phyloP scores from a whole-genome alignment of 352 stramenopile genomes.

The Phytophthora europaea region DNA sequence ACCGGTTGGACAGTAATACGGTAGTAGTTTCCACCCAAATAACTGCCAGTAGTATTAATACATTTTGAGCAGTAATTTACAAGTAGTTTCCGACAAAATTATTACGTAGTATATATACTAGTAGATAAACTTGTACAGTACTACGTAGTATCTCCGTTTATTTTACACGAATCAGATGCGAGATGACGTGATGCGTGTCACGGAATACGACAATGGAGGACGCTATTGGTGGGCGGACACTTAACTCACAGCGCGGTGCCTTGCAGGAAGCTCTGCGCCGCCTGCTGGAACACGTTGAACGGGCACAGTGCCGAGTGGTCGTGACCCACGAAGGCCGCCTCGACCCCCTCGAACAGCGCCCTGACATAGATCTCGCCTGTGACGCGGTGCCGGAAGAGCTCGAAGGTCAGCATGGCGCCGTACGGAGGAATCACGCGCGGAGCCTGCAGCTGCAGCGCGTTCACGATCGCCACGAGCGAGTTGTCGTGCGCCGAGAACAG shows the following conservation, averaged over 20 bases:
- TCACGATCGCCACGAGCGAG: constrained; percentile 77
- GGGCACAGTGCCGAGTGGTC: constrained; percentile 56
- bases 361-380: constrained; percentile 58
- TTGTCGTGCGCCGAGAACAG: constrained; percentile 88
- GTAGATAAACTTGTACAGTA: too few relatives aligned
- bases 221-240: constrained; percentile 9
- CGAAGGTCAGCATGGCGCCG: constrained; percentile 80
- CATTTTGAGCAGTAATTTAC: too few relatives aligned
- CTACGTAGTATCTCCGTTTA: constrained; percentile 1
- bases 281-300: constrained; percentile 63
- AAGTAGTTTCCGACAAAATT: too few relatives aligned
- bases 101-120: too few relatives aligned
- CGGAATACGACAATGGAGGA: constrained; percentile 14
- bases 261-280: constrained; percentile 59
- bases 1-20: too few relatives aligned
- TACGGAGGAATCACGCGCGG: constrained; percentile 68
- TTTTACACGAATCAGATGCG: constrained; percentile 20
- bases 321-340: constrained; percentile 55
- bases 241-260: constrained; percentile 20
- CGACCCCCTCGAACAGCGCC: constrained; percentile 63
- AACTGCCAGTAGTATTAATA: too few relatives aligned
- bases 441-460: constrained; percentile 69
- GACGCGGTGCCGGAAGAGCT: constrained; percentile 62
- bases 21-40: too few relatives aligned
- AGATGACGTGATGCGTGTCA: constrained; percentile 20